A percentile compares a stretch with the other conserved stretches of the same genome.
These are phyloP conservation scores for Phaeosphaeria sp. DNA, from an alignment of 2,329 filamentous ascomycete genomes.

Conservation along the genomic window DNA sequence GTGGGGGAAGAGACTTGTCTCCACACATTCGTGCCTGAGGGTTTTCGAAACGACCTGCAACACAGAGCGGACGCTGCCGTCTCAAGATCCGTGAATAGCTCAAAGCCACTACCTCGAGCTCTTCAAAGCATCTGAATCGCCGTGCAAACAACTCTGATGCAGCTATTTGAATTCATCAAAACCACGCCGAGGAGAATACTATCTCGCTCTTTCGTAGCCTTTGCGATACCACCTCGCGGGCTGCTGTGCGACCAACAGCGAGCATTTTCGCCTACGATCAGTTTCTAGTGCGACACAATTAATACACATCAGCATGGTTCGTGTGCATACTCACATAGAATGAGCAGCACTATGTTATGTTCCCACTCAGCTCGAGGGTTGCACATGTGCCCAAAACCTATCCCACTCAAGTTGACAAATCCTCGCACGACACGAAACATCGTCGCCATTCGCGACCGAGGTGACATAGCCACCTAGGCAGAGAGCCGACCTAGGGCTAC, in stretches of 20 bases:
- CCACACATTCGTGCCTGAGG: constrained; percentile 22
- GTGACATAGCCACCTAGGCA: background rate
- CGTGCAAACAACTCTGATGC: background rate
- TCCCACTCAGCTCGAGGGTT: too few relatives aligned
- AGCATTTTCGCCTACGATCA: too few relatives aligned
- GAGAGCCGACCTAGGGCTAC: background rate
- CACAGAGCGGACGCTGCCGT: constrained; percentile 24
- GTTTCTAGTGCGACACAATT: too few relatives aligned
- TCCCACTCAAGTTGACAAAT: background rate
- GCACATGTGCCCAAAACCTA: background rate
- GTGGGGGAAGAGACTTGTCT: constrained; percentile 10
- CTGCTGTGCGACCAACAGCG: too few relatives aligned
- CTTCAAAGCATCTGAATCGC: background rate
- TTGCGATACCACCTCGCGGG: too few relatives aligned
- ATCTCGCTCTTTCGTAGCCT: too few relatives aligned
- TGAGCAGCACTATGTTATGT: too few relatives aligned
- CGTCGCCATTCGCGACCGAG: background rate
- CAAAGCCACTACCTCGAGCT: background rate
- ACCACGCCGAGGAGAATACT: background rate
- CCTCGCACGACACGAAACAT: background rate
- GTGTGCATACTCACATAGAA: too few relatives aligned
- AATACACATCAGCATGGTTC: too few relatives aligned
- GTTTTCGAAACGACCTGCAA: constrained; percentile 36
- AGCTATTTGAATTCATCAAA: background rate
- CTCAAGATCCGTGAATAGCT: constrained; percentile 16